Evolutionary conservation across 2,329 filamentous ascomycete species (phyloP), one percentile per base, ranked within the genome.

Genomic region (Arthrobotrys musiformis): DNA sequence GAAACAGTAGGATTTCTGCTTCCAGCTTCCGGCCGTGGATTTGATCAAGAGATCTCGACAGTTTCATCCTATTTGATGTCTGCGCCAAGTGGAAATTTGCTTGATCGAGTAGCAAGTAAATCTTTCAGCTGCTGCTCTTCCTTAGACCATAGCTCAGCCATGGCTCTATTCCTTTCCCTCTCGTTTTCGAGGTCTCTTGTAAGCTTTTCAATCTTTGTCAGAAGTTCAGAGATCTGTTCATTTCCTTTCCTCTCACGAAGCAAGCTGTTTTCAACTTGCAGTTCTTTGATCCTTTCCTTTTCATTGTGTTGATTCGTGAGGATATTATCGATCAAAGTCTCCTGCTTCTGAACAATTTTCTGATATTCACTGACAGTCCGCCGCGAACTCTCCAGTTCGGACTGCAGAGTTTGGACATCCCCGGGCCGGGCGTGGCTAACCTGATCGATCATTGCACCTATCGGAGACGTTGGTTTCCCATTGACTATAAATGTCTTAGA

Each of bases 341-440:
- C 72, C 42, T 76, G 72, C 50, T 76, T 76, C 50, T 76, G 72
- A 7, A 76, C 72, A 28, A 76, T 76, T 46, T 70, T 76, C 50
- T 76, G 72, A 37, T 76, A 76, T 52, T 76, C 72, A 54, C 58
- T 70, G 13, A 76, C 72, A 1, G 72, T 76, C 50, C 72, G 56
- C 40, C 72, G 64, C 35, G 72, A 76, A 26, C 58, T 76, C 24
- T 76, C 72, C 1, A 76, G 64, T 30, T 76, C 72, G 0, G 58
- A 37, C 64, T 76, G 72, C 50, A 76, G 44, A 4, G 46, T 50
- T 19, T 76, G 72, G 4, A 76, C 4, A 24, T 64, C 63, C 33
- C 60, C 64, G 19, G 72, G 50, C 22, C 72, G 72, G 37, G 30
- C 48, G 19, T 76, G 72, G 50, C 50, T 61, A 42, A 26, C 8